Conservation (phyloP, 495 filamentous ascomycete species). For the Daldinia concentrica region DNA sequence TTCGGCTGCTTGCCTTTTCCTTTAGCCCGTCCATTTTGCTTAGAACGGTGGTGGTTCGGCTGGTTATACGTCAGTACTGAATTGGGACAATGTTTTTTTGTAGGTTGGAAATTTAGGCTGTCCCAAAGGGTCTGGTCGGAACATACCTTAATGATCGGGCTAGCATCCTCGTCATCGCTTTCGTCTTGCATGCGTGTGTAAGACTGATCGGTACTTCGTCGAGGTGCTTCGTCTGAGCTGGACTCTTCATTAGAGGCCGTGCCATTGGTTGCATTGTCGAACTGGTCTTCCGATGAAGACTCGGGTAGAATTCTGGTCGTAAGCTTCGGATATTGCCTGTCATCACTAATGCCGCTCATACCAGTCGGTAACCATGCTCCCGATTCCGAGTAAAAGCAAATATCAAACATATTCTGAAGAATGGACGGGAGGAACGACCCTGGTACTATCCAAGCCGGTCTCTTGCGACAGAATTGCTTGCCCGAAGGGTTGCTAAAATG, state of each 20-base stretch:
- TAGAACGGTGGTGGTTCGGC: constrained; percentile 25
- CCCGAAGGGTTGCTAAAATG: constrained; percentile 3
- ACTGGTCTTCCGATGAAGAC: constrained; percentile 43
- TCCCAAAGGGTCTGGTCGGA: constrained; percentile 9
- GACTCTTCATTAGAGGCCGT: constrained; percentile 52
- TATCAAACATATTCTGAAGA: constrained; percentile 75
- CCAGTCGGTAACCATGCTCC: constrained; percentile 68
- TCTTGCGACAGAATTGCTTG: constrained; percentile 40
- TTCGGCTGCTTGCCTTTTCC: constrained; percentile 47
- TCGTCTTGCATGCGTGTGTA: constrained; percentile 61
- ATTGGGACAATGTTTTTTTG: neutral
- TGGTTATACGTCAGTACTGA: constrained; percentile 24
- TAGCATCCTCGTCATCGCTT: constrained; percentile 59
- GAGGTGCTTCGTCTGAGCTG: constrained; percentile 48
- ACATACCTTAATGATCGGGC: constrained; percentile 47
- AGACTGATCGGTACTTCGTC: constrained; percentile 41
- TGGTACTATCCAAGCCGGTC: constrained; percentile 59
- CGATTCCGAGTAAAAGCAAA: constrained; percentile 65
- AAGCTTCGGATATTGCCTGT: constrained; percentile 65
- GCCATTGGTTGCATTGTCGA: constrained; percentile 41
- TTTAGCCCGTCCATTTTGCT: constrained; percentile 38
- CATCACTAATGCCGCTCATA: constrained; percentile 66
- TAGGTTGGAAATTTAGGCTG: neutral
- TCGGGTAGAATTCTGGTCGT: constrained; percentile 57
- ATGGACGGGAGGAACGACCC: constrained; percentile 56